These are phyloP conservation scores for Stephanodiscus minutulus DNA, from an alignment of 108 stramenopile species.

Conservation along the genomic window DNA sequence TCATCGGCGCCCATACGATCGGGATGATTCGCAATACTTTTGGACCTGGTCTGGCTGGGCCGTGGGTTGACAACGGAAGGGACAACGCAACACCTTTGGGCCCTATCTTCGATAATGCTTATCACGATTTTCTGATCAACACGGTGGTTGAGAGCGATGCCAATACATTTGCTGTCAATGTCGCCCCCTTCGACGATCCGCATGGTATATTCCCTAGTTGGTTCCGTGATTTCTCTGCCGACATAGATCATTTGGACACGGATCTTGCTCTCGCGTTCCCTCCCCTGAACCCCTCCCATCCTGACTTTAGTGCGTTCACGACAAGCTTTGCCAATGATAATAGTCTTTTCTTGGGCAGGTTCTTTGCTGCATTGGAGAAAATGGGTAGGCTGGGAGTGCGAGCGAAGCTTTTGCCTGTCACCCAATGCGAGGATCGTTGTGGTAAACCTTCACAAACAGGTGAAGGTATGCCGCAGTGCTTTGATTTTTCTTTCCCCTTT, in stretches of 20 bases:
- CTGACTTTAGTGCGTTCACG: constrained; percentile 13
- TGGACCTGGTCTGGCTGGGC: not conserved
- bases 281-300: constrained; percentile 3
- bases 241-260: constrained; percentile 15
- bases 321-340: constrained; percentile 1
- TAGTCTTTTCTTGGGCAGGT: not conserved
- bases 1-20: constrained; percentile 25
- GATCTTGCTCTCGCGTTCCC: constrained; percentile 20
- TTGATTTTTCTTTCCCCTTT: not conserved
- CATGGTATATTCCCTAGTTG: constrained; percentile 12
- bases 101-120: constrained; percentile 11
- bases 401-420: constrained; percentile 2
- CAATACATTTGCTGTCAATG: constrained; percentile 1
- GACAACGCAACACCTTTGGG: constrained; percentile 17
- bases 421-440: constrained; percentile 2
- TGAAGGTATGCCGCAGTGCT: not conserved
- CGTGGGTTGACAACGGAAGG: constrained; percentile 10
- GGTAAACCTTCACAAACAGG: not conserved
- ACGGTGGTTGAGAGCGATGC: not conserved
- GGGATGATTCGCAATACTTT: constrained; percentile 17
- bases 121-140: constrained; percentile 6
- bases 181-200: not conserved
- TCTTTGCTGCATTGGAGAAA: constrained; percentile 20
- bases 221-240: constrained; percentile 7
- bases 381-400: constrained; percentile 18